phyloP scores from a whole-genome alignment of 768 basidiomycete genomes.

The Rhodotorula diobovata region DNA sequence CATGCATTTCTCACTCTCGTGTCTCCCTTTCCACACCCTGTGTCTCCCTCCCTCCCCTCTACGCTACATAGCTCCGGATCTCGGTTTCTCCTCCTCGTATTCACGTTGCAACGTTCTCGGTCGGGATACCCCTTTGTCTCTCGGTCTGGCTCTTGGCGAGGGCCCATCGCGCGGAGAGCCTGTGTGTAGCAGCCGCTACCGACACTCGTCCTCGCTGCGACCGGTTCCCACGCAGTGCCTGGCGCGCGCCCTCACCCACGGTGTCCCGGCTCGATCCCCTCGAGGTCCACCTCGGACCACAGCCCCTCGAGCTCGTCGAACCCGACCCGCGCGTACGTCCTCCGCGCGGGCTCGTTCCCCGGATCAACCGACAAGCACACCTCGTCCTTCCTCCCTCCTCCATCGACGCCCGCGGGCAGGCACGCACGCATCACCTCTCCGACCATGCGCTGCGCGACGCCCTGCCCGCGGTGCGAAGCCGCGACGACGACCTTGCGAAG shows the following conservation, averaged over 20 bases:
- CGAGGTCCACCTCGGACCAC: slow-evolving; percentile 10
- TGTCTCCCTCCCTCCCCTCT: neutral
- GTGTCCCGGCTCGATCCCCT: slow-evolving; percentile 14
- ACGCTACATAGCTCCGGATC: neutral
- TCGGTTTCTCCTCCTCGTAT: neutral
- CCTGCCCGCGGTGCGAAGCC: neutral
- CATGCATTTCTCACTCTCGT: neutral
- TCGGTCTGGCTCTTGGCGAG: too few species aligned
- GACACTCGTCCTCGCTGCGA: too few species aligned
- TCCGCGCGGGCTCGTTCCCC: neutral
- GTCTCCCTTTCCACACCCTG: neutral
- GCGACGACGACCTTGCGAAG: slow-evolving; percentile 16
- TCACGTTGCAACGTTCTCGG: neutral
- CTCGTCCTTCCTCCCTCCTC: slow-evolving; percentile 16
- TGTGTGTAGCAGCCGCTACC: too few species aligned
- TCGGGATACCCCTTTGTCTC: neutral
- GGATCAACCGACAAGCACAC: slow-evolving; percentile 27
- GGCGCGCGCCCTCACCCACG: too few species aligned
- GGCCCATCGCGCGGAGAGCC: too few species aligned
- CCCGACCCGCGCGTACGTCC: slow-evolving; percentile 8
- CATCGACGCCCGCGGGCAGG: neutral
- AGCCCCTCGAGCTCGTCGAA: neutral
- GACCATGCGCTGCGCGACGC: slow-evolving; percentile 12
- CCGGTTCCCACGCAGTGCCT: too few species aligned
- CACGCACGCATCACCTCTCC: neutral